phyloP scores from a whole-genome alignment of 257 asterid species.

The Linderniella brevidens region DNA sequence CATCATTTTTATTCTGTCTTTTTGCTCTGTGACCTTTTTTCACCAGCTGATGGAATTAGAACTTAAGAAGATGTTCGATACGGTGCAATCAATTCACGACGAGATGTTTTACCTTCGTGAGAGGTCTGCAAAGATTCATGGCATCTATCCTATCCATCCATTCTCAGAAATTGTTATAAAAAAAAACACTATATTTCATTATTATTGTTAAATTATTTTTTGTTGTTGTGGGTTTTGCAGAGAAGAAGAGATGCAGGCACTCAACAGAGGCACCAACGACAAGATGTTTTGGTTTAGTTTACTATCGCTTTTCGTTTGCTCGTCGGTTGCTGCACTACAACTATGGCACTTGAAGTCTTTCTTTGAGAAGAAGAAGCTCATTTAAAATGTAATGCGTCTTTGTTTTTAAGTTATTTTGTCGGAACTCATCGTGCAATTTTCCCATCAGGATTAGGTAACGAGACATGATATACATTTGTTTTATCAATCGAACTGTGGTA shows the following conservation, averaged over 20 bases:
- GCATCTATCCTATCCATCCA: no score
- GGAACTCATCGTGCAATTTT: no score
- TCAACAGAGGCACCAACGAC: conserved; percentile 53
- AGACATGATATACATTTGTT: no score
- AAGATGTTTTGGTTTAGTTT: conserved; percentile 76
- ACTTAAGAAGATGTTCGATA: conserved; percentile 74
- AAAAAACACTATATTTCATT: background rate
- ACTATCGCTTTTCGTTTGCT: conserved; percentile 43
- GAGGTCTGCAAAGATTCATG: conserved; percentile 23
- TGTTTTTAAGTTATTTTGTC: no score
- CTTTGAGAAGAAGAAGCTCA: conserved; percentile 97
- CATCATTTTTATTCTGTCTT: conserved; percentile 1
- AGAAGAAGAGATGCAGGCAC: conserved; percentile 81
- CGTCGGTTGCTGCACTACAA: conserved; percentile 74
- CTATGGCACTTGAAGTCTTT: conserved; percentile 77
- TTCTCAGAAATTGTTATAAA: background rate
- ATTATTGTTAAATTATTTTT: background rate
- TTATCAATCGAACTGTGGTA: no score
- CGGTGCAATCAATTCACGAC: conserved; percentile 71
- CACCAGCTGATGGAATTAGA: conserved; percentile 77
- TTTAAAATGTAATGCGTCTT: conserved; percentile 10
- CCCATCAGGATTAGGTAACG: no score
- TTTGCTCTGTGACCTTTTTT: conserved; percentile 1
- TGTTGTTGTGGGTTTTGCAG: conserved; percentile 18
- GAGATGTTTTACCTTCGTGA: conserved; percentile 84